Conservation (phyloP, 2,329 filamentous ascomycete species). For the Microcyclospora tardicrescens region DNA sequence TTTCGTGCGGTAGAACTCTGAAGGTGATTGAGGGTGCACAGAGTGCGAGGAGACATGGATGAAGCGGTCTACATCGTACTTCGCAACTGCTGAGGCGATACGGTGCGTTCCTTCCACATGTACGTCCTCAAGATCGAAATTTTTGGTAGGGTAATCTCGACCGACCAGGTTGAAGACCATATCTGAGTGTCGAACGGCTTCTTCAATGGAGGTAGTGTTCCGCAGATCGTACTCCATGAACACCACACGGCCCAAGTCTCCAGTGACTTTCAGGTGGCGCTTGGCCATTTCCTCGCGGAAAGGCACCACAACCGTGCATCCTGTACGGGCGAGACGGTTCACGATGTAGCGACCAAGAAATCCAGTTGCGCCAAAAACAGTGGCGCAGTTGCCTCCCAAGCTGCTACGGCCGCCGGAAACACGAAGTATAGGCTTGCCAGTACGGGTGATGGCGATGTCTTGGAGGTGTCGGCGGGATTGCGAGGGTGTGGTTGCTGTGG, state of each 20-base stretch:
- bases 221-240: conserved; percentile 92
- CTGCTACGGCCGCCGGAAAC: conserved; percentile 64
- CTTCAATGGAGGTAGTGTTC: conserved; percentile 91
- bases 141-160: conserved; percentile 95
- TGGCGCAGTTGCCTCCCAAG: conserved; percentile 72
- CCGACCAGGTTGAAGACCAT: conserved; percentile 95
- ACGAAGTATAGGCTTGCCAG: conserved; percentile 87
- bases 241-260: conserved; percentile 77
- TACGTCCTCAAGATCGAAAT: conserved; percentile 85
- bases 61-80: conserved; percentile 95
- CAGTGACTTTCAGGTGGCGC: conserved; percentile 89
- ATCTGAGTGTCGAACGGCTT: conserved; percentile 91
- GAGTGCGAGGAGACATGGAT: conserved; percentile 96
- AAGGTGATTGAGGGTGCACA: conserved; percentile 63
- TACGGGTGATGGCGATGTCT: conserved; percentile 87
- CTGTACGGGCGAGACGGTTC: conserved; percentile 80
- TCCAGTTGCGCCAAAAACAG: conserved; percentile 94
- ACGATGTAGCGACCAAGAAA: conserved; percentile 96
- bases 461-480: conserved; percentile 39
- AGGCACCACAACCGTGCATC: conserved; percentile 86
- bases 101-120: conserved; percentile 86
- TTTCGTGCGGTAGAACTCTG: conserved; percentile 88
- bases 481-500: conserved; percentile 10
- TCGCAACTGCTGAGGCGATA: conserved; percentile 86
- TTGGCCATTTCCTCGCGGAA: conserved; percentile 97